A percentile compares a stretch with the other conserved stretches of the same genome.
Conservation (phyloP, 2,329 filamentous ascomycete genomes). For the Dothideomycetes sp. region DNA sequence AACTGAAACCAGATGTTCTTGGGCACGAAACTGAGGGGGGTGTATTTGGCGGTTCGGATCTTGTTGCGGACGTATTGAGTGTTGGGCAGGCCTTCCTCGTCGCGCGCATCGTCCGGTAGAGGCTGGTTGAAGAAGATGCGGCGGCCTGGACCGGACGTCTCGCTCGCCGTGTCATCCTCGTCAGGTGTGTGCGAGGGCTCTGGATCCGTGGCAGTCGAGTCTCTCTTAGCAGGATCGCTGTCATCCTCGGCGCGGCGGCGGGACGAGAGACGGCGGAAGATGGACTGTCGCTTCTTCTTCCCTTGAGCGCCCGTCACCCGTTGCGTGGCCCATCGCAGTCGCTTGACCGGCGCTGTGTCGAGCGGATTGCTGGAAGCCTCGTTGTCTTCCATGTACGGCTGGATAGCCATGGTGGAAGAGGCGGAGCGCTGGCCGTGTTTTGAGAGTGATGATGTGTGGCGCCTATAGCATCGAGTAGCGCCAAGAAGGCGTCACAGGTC, state of each 20-base stretch:
- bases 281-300: constrained; percentile 66
- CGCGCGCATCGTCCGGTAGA: constrained; percentile 61
- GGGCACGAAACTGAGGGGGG: constrained; percentile 83
- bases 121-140: constrained; percentile 78
- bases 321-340: constrained; percentile 94
- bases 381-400: constrained; percentile 27
- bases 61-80: constrained; percentile 78
- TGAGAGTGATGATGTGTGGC: not conserved
- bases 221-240: constrained; percentile 27
- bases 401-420: constrained; percentile 8
- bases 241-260: constrained; percentile 13
- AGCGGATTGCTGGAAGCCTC: constrained; percentile 47
- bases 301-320: constrained; percentile 67
- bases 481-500: constrained; percentile 4
- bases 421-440: constrained; percentile 1
- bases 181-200: constrained; percentile 25
- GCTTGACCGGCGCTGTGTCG: constrained; percentile 37
- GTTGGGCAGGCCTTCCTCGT: constrained; percentile 67
- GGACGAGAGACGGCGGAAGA: constrained; percentile 53
- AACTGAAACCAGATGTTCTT: constrained; percentile 98
- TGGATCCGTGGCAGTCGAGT: constrained; percentile 24
- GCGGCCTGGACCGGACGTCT: constrained; percentile 33
- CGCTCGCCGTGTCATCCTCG: constrained; percentile 15
- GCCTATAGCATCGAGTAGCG: not conserved
- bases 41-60: constrained; percentile 96